A percentile compares a stretch with the other conserved stretches of the same genome.
Conservation (phyloP, 176 grass and related monocot species). For the Chloris gayana region DNA sequence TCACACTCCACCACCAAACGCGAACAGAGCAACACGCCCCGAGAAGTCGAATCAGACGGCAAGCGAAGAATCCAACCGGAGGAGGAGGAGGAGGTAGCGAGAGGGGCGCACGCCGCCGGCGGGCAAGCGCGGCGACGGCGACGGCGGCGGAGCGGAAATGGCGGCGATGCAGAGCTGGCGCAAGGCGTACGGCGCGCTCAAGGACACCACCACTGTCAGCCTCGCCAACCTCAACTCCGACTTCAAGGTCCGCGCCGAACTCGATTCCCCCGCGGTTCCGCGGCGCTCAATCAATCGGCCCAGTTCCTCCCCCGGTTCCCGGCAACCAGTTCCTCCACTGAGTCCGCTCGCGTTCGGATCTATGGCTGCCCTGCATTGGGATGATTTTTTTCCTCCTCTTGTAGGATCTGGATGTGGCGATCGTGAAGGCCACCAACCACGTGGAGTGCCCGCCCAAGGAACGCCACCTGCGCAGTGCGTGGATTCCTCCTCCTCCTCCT, state of each 20-base stretch:
- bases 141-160: constrained; percentile 43
- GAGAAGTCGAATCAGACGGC: background rate
- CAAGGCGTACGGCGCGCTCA: constrained; percentile 91
- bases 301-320: background rate
- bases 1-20: background rate
- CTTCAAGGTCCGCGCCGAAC: constrained; percentile 67
- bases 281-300: background rate
- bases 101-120: constrained; percentile 2
- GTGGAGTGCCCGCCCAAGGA: constrained; percentile 90
- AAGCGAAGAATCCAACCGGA: background rate
- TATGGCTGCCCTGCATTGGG: constrained; percentile 22
- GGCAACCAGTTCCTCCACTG: background rate
- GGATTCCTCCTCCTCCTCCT: background rate
- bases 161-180: constrained; percentile 86
- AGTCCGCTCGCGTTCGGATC: constrained; percentile 26
- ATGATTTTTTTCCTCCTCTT: constrained; percentile 1
- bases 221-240: constrained; percentile 95
- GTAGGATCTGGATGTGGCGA: constrained; percentile 99
- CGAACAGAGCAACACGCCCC: background rate
- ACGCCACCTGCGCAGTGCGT: constrained; percentile 83
- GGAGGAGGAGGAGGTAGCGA: background rate
- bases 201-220: constrained; percentile 88
- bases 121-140: background rate
- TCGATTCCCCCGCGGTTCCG: background rate
- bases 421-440: constrained; percentile 95